These are phyloP conservation scores for Aspergillus bertholletiae DNA, from an alignment of 495 filamentous ascomycete genomes.

Conservation along the genomic window DNA sequence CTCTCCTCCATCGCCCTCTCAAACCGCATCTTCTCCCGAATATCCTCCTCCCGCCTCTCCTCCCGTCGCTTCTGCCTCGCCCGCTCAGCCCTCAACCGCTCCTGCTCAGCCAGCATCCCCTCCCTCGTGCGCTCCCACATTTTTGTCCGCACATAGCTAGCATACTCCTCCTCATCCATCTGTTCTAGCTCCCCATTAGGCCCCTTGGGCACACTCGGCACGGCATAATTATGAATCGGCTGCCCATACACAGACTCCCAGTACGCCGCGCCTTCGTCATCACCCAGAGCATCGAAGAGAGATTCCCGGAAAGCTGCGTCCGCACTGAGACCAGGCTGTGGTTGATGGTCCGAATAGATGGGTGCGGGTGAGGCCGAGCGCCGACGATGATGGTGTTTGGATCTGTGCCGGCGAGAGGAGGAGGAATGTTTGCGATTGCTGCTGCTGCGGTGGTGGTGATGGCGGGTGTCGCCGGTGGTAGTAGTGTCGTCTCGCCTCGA, in stretches of 20 bases:
- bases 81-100: slow-evolving; percentile 56
- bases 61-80: slow-evolving; percentile 38
- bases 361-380: slow-evolving; percentile 6
- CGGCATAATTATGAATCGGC: slow-evolving; percentile 69
- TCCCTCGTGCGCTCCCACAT: slow-evolving; percentile 91
- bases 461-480: too few species aligned
- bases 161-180: slow-evolving; percentile 92
- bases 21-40: slow-evolving; percentile 31
- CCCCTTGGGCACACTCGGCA: slow-evolving; percentile 31
- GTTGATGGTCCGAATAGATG: slow-evolving; percentile 5
- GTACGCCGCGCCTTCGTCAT: slow-evolving; percentile 93
- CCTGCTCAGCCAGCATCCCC: slow-evolving; percentile 61
- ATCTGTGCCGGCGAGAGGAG: slow-evolving; percentile 18
- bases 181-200: slow-evolving; percentile 64
- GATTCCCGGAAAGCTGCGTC: slow-evolving; percentile 84
- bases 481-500: slow-evolving; percentile 6
- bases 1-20: slow-evolving; percentile 49
- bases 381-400: slow-evolving; percentile 4
- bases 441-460: slow-evolving; percentile 12
- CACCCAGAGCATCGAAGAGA: slow-evolving; percentile 97
- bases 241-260: slow-evolving; percentile 96
- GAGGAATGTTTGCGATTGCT: slow-evolving; percentile 26
- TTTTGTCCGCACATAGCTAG: slow-evolving; percentile 70
- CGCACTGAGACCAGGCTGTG: slow-evolving; percentile 40
- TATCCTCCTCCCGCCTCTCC: slow-evolving; percentile 33